Evolutionary conservation across 306 rosid genomes (phyloP), one percentile per base, ranked within the genome.

Genomic region (Pterocarpus santalinus): DNA sequence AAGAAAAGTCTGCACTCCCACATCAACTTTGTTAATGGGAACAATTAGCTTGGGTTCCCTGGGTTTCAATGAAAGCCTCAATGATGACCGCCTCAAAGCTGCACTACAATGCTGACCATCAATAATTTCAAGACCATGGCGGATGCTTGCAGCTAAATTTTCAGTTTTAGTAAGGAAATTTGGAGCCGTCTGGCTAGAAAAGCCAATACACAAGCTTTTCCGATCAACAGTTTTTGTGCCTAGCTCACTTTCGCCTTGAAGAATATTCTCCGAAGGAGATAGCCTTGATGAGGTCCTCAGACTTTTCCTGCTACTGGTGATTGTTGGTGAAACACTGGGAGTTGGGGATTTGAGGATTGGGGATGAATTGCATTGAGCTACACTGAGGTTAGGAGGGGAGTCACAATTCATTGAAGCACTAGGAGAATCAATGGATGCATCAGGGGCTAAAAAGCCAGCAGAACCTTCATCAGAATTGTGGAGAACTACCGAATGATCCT

Each of bases 301-400:
- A 86, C 99, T 95, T 88, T 95, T 95, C 89, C 98, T 90, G 88
- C 98, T 90, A 70, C 84, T 65, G 80, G 81, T 87, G 81, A 91
- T 88, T 83, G 84, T 88, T 10, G 97, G 97, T 10, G 92, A 95
- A 80, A 91, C 85, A 73, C 91, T 88, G 58, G 87, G 92, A 73
- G 82, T 78, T 77, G 97, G 92, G 82, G 91, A 89, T 78, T 90
- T 91, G 11, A 89, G 86, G 69, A 73, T 36, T 22, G 91, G 89
- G 36, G 89, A 81, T 73, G 68, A 77, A 60, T 90, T 61, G 53
- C 89, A 69, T 57, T 91, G 87, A 72, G 70, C 90, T 49, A 84
- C 65, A 74, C 62, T 80, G 51, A 87, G 88, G 83, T 87, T 76
- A 34, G 79, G 66, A 73, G 88, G 90, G 78, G 92, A 85, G 70